Conservation (phyloP, 1,284 basidiomycete species). For the Trichosporon faecale region DNA sequence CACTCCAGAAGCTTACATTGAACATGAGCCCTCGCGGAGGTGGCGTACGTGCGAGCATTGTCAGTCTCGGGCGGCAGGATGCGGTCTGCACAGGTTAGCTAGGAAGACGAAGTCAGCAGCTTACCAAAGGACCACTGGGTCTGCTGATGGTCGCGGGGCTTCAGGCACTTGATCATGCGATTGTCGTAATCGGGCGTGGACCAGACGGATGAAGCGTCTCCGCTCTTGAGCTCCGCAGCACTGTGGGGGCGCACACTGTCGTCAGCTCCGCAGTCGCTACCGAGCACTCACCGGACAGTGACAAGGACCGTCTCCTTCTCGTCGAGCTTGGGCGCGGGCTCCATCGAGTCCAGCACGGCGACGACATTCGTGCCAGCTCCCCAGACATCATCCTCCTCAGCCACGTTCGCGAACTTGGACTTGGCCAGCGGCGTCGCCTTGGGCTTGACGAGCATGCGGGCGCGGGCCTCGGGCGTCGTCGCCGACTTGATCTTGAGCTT, state of each 20-base stretch:
- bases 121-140: constrained; percentile 51
- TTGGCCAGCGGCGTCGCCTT: constrained; percentile 6
- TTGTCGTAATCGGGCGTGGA: constrained; percentile 40
- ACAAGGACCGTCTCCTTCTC: constrained; percentile 75
- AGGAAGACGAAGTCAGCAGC: constrained; percentile 49
- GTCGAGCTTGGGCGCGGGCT: constrained; percentile 21
- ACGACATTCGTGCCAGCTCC: constrained; percentile 15
- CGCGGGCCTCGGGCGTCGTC: constrained; percentile 47
- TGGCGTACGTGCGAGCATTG: constrained; percentile 80
- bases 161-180: constrained; percentile 42
- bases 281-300: constrained; percentile 66
- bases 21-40: constrained; percentile 81
- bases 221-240: constrained; percentile 44
- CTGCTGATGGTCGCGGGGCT: constrained; percentile 41
- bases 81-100: constrained; percentile 54
- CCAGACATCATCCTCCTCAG: constrained; percentile 14
- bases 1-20: constrained; percentile 49
- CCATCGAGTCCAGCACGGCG: constrained; percentile 22
- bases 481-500: constrained; percentile 45
- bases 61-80: constrained; percentile 57
- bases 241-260: constrained; percentile 66
- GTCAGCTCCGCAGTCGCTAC: neutral
- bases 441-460: constrained; percentile 35
- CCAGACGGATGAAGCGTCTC: constrained; percentile 39
- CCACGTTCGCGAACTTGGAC: constrained; percentile 9